Evolutionary conservation across 1,139 yeast genomes (phyloP), one percentile per base, ranked within the genome.

Genomic region (Kodamaea fungicola): DNA sequence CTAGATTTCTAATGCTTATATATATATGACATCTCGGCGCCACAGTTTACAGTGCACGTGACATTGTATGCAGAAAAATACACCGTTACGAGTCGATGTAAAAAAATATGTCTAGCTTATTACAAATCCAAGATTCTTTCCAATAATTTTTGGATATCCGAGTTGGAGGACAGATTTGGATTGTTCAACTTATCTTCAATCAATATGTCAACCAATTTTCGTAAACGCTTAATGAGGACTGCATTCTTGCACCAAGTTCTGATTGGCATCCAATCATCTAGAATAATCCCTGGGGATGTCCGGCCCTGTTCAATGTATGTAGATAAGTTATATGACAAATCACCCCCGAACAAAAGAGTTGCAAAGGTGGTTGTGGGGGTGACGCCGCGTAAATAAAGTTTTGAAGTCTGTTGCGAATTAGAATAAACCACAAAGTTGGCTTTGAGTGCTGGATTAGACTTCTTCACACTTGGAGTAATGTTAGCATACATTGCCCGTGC

Each of bases 191-290:
- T 78, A 22, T 71, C 72, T 34, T 77, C 84, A 39, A 90, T 75
- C 1, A 84, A 76, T 12, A 73, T 64, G 53, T 89, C 95, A 22
- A 90, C 62, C 32, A 88, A 55, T 12, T 64, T 54, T 46, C 95
- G 67, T 37, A 92, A 62, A 41, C 83, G 76, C 43, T 85, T 85
- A 28, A 89, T 74, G 37, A 90, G 64, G 4, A 92, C 95, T 1
- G 94, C 97, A 52, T 90, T 88, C 49, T 94, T 84, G 46, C 96
- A 86, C 97, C 97, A 86, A 69, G 26, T 92, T 67, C 7, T 95
- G 89, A 96, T 96, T 85, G 34, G 74, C 71, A 51, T 85, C 95
- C 41, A 89, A 55, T 43, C 35, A 35, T 47, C 52, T 32, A 49
- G 31, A 12, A 49, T 51, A 22, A 49, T 42, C 1, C 52, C 52